Conservation (phyloP, 139 green algal genomes). For the Chlorella sp. region DNA sequence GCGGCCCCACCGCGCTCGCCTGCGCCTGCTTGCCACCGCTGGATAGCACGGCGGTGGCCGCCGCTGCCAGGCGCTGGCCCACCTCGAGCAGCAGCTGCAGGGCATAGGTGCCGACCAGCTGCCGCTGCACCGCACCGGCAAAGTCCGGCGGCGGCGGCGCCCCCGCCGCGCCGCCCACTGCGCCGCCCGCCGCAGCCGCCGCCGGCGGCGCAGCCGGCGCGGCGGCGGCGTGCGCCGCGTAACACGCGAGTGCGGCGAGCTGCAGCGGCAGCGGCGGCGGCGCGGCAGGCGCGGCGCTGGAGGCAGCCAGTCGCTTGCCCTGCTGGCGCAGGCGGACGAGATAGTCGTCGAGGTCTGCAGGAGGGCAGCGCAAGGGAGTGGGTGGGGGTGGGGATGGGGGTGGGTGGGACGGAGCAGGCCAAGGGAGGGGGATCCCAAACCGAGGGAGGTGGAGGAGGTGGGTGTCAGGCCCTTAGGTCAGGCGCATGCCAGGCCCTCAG, state of each 20-base stretch:
- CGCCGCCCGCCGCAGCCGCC: background rate
- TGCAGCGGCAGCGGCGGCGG: conserved; percentile 10
- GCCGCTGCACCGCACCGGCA: conserved; percentile 3
- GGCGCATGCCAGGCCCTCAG: background rate
- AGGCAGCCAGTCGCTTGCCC: background rate
- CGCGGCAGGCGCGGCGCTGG: background rate
- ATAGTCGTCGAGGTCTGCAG: conserved; percentile 21
- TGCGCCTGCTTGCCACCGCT: too few relatives aligned
- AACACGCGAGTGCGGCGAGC: background rate
- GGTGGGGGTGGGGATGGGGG: background rate
- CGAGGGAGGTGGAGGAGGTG: background rate
- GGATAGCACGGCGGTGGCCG: background rate
- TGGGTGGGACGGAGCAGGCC: background rate
- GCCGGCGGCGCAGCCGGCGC: background rate
- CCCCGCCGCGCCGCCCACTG: background rate
- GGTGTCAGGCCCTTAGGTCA: background rate
- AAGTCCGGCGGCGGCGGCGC: conserved; percentile 5
- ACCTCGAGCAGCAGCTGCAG: conserved; percentile 5
- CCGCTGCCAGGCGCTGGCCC: background rate
- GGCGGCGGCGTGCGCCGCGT: background rate
- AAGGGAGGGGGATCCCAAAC: background rate
- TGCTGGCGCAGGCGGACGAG: conserved; percentile 19
- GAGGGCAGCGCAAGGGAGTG: background rate
- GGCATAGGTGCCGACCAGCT: background rate
- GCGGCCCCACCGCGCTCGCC: too few relatives aligned